Conservation (phyloP, 2,329 filamentous ascomycete genomes). For the Xylaria sp. region DNA sequence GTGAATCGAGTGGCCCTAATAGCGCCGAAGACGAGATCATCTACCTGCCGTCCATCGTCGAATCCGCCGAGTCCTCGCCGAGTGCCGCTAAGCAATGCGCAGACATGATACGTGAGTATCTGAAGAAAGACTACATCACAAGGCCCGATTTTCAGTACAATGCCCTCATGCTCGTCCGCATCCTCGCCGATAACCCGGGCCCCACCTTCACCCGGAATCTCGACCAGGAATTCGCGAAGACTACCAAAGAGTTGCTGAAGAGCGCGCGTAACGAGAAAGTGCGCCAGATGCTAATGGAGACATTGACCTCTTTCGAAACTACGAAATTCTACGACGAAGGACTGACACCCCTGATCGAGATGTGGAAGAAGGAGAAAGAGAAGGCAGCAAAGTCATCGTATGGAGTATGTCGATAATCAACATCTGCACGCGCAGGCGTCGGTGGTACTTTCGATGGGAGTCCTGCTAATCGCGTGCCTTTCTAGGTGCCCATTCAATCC, state of each 20-base stretch:
- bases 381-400: conserved; percentile 57
- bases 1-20: conserved; percentile 71
- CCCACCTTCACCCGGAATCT: conserved; percentile 88
- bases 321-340: conserved; percentile 77
- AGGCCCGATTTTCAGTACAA: conserved; percentile 86
- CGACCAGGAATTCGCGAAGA: conserved; percentile 81
- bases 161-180: conserved; percentile 91
- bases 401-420: conserved; percentile 48
- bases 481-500: conserved; percentile 15
- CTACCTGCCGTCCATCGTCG: conserved; percentile 91
- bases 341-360: conserved; percentile 70
- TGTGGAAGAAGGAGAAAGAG: conserved; percentile 90
- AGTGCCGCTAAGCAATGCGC: conserved; percentile 82
- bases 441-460: conserved; percentile 19
- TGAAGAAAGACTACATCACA: conserved; percentile 72
- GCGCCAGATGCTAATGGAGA: conserved; percentile 86
- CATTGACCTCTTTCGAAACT: conserved; percentile 76
- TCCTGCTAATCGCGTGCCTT: conserved; percentile 24
- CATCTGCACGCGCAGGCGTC: not conserved
- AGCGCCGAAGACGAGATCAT: conserved; percentile 83
- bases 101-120: conserved; percentile 78
- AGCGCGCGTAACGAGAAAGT: conserved; percentile 75
- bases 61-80: conserved; percentile 91
- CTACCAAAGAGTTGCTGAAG: conserved; percentile 75
- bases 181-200: conserved; percentile 90